Conservation (phyloP, 495 filamentous ascomycete genomes). For the Tuber umbilicatum region DNA sequence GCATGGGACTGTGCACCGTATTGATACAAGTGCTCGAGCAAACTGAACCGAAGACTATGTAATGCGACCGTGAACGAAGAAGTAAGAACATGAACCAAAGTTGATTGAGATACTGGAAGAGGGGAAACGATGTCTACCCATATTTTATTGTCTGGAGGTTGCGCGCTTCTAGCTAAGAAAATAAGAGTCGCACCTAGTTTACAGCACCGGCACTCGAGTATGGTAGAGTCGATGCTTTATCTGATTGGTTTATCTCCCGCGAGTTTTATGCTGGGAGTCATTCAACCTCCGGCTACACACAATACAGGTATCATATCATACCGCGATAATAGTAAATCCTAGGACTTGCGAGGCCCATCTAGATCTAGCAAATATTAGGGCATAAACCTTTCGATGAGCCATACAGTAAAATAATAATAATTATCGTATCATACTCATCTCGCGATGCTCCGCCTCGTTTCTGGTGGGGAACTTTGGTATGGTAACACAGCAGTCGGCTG, state of each 20-base stretch:
- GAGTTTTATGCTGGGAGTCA: neutral
- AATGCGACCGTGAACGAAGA: no score
- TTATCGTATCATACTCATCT: neutral
- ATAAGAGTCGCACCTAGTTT: no score
- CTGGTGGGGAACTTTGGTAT: neutral
- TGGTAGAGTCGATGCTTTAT: no score
- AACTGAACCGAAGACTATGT: no score
- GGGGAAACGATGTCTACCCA: no score
- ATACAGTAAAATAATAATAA: neutral
- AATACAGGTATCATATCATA: neutral
- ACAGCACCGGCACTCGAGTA: no score
- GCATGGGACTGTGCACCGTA: no score
- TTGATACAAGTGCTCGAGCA: no score
- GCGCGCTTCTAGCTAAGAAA: no score
- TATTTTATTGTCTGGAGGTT: no score
- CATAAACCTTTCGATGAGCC: neutral
- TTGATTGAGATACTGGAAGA: no score
- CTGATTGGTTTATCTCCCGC: neutral
- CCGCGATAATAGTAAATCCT: neutral
- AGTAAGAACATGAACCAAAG: no score
- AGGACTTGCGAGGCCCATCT: neutral
- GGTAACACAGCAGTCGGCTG: slow-evolving; percentile 1
- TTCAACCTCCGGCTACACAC: neutral
- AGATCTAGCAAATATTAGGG: neutral
- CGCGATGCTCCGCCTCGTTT: neutral